These are phyloP conservation scores for Kuraishia ogatae DNA, from an alignment of 805 yeast genomes.

Conservation along the genomic window DNA sequence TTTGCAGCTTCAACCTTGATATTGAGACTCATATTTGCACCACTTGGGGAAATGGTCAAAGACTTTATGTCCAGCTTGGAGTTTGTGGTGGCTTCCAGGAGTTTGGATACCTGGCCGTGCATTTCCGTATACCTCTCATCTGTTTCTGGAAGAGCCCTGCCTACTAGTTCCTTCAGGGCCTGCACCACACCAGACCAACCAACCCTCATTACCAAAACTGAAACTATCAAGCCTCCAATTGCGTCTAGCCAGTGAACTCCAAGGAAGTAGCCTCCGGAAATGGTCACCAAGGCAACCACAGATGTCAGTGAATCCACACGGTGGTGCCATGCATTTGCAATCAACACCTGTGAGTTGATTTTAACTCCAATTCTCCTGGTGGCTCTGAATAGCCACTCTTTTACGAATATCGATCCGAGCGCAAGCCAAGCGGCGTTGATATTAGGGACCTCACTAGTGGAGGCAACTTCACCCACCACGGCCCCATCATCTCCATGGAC, in stretches of 20 bases:
- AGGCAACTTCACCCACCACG: no score
- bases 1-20: slow-evolving; percentile 20
- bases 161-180: slow-evolving; percentile 72
- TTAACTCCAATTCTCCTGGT: slow-evolving; percentile 73
- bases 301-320: slow-evolving; percentile 92
- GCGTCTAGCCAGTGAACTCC: slow-evolving; percentile 83
- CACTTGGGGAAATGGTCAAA: slow-evolving; percentile 40
- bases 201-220: slow-evolving; percentile 72
- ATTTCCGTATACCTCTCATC: slow-evolving; percentile 40
- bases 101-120: slow-evolving; percentile 24
- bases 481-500: no score
- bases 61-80: slow-evolving; percentile 24
- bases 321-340: slow-evolving; percentile 99
- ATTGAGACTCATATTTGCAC: slow-evolving; percentile 40
- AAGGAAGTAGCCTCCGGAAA: slow-evolving; percentile 74
- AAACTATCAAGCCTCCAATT: slow-evolving; percentile 83
- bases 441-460: slow-evolving; percentile 45
- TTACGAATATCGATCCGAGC: slow-evolving; percentile 73
- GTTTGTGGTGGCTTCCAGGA: slow-evolving; percentile 22
- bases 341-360: slow-evolving; percentile 78
- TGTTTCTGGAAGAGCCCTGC: slow-evolving; percentile 47
- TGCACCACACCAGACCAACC: slow-evolving; percentile 68
- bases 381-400: slow-evolving; percentile 81
- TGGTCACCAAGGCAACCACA: slow-evolving; percentile 80
- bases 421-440: slow-evolving; percentile 97